Evolutionary conservation across 1,284 basidiomycete genomes (phyloP), one percentile per base, ranked within the genome.

Genomic region (Microbotryum scabiosae): DNA sequence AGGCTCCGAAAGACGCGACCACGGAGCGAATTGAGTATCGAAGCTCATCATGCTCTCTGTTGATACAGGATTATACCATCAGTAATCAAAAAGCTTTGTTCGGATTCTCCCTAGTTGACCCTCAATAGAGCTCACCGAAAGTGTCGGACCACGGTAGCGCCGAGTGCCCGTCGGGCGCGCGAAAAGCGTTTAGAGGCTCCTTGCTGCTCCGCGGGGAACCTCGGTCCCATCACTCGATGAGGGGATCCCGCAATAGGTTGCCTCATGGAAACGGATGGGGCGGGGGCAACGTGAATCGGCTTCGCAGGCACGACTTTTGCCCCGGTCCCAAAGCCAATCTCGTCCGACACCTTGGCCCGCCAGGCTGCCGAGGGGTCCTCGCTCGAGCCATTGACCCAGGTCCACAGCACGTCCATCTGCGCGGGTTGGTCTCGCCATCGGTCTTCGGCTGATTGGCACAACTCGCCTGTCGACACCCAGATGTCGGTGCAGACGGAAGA

Each of bases 31-130:
- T 54, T 3, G 66, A 68, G 54, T 57, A 64, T 16, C 68, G 64
- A 2, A 70, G 56, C 26, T 70, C 68, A 51, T 66, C 68, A 54
- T 68, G 66, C 12, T 67, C 66, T 1, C 63, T 67, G 51, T n/a
- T 14, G 1, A 3, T 16, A 46, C 4, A 12, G 8, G 28, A 32
- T 6, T n/a, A 41, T 41, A 4, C 14, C 9, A 30, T 50, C 25
- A 32, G 20, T 10, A n/a, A 23, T 4, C 4, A 5, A 21, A 7
- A 28, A 30, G 30, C 30, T 30, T 30, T 9, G 30, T 10, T 30
- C 30, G 30, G n/a, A n/a, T n/a, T n/a, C n/a, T n/a, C n/a, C n/a
- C n/a, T n/a, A 30, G 30, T 16, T 28, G 18, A 28, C 26, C 2
- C 47, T 16, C 20, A 5, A 25, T 3, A 18, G 1, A 20, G 23